Evolutionary conservation across 371 early-diverging fungal genomes (phyloP), one percentile per base, ranked within the genome.

Genomic region (Cladochytrium tenue): DNA sequence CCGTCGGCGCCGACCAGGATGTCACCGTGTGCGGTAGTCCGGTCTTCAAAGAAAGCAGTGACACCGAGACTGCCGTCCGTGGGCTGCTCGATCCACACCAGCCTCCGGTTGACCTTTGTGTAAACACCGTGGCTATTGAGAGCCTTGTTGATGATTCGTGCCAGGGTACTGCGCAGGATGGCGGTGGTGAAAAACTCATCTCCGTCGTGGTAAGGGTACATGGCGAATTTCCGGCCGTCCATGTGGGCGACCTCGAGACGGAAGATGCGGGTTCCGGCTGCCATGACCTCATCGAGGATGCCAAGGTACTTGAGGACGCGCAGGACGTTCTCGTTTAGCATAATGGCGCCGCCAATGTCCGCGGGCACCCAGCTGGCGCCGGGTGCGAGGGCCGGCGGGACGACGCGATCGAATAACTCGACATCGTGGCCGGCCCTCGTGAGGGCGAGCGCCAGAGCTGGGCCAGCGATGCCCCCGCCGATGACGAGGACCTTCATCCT

Each of bases 1-100:
- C 64, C 64, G 31, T 63, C 64, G 17, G 62, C 58, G 17, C 64
- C 64, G 62, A 63, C 62, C 7, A 63, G 64, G 13, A 63, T 28
- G 33, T 63, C 64, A 7, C 28, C 64, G 25, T n/a, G 25, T 7
- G 58, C 58, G 34, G n/a, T n/a, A 13, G 64, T 61, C 10, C 64
- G 65, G 52, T 63, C 58, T 25, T 20, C 64, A 61, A 63, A 63
- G 5, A 31, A 5, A 17, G 61, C 64, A 23, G 53, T 61, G 13
- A 61, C 58, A 5, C 58, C 58, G 43, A 7, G 13, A 20, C 20
- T 43, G 43, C 43, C 13, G 43, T 20, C 43, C 13, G 32, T 2
- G 43, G 13, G 13, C 13, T 13, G 43, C 43, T 43, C 43, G 13
- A 13, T 7, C 43, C 43, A 20, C 43, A 43, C 43, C 43, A 43